Evolutionary conservation across 768 basidiomycete species (phyloP).

Genomic region (Lenzites betulinus): DNA sequence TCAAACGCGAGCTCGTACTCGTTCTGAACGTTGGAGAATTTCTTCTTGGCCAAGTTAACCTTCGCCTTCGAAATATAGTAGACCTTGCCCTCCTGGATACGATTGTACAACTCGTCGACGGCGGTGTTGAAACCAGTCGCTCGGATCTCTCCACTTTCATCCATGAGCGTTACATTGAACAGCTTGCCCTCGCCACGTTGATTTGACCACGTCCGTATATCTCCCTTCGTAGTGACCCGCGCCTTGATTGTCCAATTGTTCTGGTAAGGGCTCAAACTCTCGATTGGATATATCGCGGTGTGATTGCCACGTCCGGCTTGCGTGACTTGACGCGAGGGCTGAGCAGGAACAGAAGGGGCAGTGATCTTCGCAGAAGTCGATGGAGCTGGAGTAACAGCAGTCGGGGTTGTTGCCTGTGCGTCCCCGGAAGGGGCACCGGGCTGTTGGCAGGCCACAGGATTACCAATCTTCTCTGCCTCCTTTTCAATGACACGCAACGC

Average conservation of each 20-base stretch:
- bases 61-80: slow-evolving; percentile 90
- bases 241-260: slow-evolving; percentile 99
- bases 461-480: slow-evolving; percentile 72
- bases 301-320: slow-evolving; percentile 21
- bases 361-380: slow-evolving; percentile 32
- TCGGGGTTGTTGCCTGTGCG: slow-evolving; percentile 27
- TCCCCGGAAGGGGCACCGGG: slow-evolving; percentile 22
- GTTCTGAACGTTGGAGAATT: slow-evolving; percentile 86
- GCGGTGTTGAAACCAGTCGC: slow-evolving; percentile 89
- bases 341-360: slow-evolving; percentile 20
- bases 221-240: slow-evolving; percentile 85
- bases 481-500: slow-evolving; percentile 57
- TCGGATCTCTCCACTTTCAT: slow-evolving; percentile 90
- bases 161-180: slow-evolving; percentile 92
- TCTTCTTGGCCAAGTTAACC: slow-evolving; percentile 95
- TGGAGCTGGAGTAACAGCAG: slow-evolving; percentile 33
- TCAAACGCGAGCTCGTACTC: slow-evolving; percentile 95
- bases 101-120: slow-evolving; percentile 82
- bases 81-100: slow-evolving; percentile 88
- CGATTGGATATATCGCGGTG: slow-evolving; percentile 74
- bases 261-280: slow-evolving; percentile 93
- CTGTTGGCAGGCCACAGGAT: slow-evolving; percentile 42
- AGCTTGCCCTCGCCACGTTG: slow-evolving; percentile 90
- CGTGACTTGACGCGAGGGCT: slow-evolving; percentile 7
- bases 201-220: slow-evolving; percentile 90